Evolutionary conservation across 345 rosid genomes (phyloP), one percentile per base, ranked within the genome.

Genomic region (Litchi chinensis): DNA sequence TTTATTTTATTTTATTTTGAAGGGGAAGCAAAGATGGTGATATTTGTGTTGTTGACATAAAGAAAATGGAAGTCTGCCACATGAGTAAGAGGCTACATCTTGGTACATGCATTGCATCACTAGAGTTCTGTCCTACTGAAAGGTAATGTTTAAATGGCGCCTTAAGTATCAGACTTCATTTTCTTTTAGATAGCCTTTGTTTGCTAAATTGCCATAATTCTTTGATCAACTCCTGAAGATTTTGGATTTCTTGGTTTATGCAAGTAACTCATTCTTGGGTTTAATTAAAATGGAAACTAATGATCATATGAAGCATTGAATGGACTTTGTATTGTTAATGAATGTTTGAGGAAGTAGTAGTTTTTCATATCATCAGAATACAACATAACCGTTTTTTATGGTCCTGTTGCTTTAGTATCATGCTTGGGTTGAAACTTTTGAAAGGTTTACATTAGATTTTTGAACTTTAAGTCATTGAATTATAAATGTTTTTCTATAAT

Each of bases 11-110:
- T 48, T 41, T 50, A 13, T 73, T 79, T 79, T 76, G 32, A 69
- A 93, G 99, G 81, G 99, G 95, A 82, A 95, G 97, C 85, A 90
- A 89, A 84, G 98, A 96, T 76, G 98, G 99, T 72, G 97, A 93
- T 79, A 77, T 96, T 26, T 88, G 93, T 71, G 90, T 92, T 24
- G 97, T 90, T 62, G 92, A 93, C 79, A 88, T 93, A n/a, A 93
- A 91, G 85, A 96, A 92, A 76, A 95, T 95, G 99, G 97, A 90
- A 79, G 84, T 93, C 64, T 85, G 85, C 83, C 99, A 96, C 80
- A 88, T 90, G 88, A 96, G 97, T 79, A 93, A 86, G 91, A 91
- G 98, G 90, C 87, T 93, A 68, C 99, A 93, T 79, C 90, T 84
- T 74, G 98, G 98, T 57, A 86, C 93, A 65, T 68, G 85, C 73